Evolutionary conservation across 768 basidiomycete genomes (phyloP).

Genomic region (Cystobasidium onofrii): DNA sequence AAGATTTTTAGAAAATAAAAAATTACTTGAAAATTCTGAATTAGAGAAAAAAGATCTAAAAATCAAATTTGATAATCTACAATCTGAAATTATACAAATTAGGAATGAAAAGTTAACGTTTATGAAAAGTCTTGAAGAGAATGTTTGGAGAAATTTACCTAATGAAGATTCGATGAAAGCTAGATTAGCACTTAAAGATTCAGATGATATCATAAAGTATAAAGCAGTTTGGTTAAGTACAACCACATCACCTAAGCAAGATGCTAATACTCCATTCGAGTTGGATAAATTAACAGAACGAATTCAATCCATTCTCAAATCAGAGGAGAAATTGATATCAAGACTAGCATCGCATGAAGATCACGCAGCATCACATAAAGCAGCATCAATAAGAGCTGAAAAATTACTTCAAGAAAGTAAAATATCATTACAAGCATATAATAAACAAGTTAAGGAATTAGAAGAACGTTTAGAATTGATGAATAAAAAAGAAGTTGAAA

Average conservation of each 20-base stretch:
- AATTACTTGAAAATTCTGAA: not conserved
- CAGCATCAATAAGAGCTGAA: conserved; percentile 82
- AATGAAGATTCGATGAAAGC: not conserved
- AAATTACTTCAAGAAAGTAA: conserved; percentile 78
- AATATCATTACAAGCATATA: conserved; percentile 73
- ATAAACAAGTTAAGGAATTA: conserved; percentile 71
- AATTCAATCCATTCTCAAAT: conserved; percentile 50
- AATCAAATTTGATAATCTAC: not conserved
- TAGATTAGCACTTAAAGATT: conserved; percentile 32
- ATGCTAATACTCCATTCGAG: conserved; percentile 55
- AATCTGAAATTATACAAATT: not conserved
- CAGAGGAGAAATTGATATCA: conserved; percentile 76
- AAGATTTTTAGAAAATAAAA: not conserved
- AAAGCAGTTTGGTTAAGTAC: conserved; percentile 48
- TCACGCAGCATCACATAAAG: conserved; percentile 82
- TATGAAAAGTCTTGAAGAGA: not conserved
- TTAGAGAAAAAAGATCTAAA: not conserved
- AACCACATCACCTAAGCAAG: conserved; percentile 28
- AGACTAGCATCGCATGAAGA: conserved; percentile 74
- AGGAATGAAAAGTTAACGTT: not conserved
- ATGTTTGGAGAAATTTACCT: conserved; percentile 6
- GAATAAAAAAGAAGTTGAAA: conserved; percentile 52
- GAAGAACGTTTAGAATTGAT: conserved; percentile 63
- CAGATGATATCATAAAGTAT: conserved; percentile 51
- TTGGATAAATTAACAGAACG: conserved; percentile 63